Conservation (phyloP, 257 asterid genomes). For the Jasminum sambac region DNA sequence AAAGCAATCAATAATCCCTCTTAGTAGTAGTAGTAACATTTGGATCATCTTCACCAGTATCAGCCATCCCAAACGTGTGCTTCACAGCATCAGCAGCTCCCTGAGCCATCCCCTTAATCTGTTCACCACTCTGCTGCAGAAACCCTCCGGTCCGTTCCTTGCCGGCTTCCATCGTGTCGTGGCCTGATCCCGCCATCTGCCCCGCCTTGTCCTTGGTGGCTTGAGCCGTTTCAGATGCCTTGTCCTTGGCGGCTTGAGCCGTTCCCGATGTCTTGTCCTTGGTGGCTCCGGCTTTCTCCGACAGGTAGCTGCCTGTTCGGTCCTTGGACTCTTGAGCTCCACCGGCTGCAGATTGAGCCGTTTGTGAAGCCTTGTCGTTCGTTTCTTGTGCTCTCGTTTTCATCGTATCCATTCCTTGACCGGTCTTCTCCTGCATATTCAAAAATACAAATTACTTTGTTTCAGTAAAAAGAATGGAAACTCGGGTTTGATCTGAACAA, state of each 20-base stretch:
- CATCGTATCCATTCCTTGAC: slow-evolving; percentile 43
- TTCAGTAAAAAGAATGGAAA: no score
- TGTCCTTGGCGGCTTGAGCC: slow-evolving; percentile 49
- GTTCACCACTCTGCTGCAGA: slow-evolving; percentile 63
- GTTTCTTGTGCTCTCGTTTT: slow-evolving; percentile 55
- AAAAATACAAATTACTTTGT: no score
- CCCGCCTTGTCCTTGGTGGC: slow-evolving; percentile 71
- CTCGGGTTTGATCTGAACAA: no score
- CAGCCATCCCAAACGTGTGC: slow-evolving; percentile 50
- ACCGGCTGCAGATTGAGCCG: slow-evolving; percentile 24
- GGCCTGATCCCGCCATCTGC: slow-evolving; percentile 45
- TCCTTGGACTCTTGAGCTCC: slow-evolving; percentile 24
- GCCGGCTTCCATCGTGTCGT: no score
- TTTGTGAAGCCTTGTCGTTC: slow-evolving; percentile 37
- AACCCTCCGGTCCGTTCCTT: slow-evolving; percentile 73
- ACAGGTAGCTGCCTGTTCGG: slow-evolving; percentile 28
- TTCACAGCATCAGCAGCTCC: slow-evolving; percentile 55
- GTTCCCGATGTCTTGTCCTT: slow-evolving; percentile 36
- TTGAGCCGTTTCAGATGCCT: slow-evolving; percentile 48
- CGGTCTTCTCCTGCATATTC: slow-evolving; percentile 57
- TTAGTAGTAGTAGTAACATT: neutral
- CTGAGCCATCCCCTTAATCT: slow-evolving; percentile 55
- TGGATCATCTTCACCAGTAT: slow-evolving; percentile 21
- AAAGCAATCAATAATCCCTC: neutral
- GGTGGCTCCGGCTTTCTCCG: slow-evolving; percentile 17